A percentile compares a stretch with the other conserved stretches of the same genome.
phyloP scores from a whole-genome alignment of 1,139 yeast species.

The Hanseniaspora gamundiae region DNA sequence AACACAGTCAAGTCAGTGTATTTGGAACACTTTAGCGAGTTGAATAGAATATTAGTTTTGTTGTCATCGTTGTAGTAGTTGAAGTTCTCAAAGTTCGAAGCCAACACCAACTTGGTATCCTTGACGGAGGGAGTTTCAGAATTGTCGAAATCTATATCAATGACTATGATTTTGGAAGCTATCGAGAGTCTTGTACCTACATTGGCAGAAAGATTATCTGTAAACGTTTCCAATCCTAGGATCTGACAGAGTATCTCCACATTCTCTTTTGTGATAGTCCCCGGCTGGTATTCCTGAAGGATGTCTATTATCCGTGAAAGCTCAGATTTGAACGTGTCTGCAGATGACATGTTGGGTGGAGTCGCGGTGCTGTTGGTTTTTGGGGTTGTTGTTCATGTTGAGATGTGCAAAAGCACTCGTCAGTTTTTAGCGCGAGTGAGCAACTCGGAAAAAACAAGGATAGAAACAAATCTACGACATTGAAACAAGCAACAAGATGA shows the following conservation, averaged over 20 bases:
- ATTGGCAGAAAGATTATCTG: constrained; percentile 17
- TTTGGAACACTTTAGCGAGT: constrained; percentile 12
- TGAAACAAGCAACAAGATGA: no score
- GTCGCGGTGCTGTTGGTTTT: no score
- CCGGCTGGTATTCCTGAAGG: constrained; percentile 24
- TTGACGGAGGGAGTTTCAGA: constrained; percentile 14
- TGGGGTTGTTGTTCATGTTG: neutral
- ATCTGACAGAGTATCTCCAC: constrained; percentile 25
- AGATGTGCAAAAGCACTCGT: no score
- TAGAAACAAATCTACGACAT: no score
- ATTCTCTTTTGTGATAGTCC: constrained; percentile 22
- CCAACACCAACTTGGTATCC: constrained; percentile 25
- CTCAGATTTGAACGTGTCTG: neutral
- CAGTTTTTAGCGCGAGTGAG: no score
- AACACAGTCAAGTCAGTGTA: constrained; percentile 21
- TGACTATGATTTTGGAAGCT: constrained; percentile 26
- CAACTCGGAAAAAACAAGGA: no score
- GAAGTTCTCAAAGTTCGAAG: constrained; percentile 26
- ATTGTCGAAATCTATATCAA: constrained; percentile 25
- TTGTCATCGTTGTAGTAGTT: constrained; percentile 17
- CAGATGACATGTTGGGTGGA: neutral
- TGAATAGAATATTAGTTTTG: constrained; percentile 16
- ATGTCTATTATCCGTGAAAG: constrained; percentile 17
- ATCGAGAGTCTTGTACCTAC: constrained; percentile 20
- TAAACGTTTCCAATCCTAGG: constrained; percentile 24